These are phyloP conservation scores for Priceomyces fermenticarens DNA, from an alignment of 805 yeast genomes.

Conservation along the genomic window DNA sequence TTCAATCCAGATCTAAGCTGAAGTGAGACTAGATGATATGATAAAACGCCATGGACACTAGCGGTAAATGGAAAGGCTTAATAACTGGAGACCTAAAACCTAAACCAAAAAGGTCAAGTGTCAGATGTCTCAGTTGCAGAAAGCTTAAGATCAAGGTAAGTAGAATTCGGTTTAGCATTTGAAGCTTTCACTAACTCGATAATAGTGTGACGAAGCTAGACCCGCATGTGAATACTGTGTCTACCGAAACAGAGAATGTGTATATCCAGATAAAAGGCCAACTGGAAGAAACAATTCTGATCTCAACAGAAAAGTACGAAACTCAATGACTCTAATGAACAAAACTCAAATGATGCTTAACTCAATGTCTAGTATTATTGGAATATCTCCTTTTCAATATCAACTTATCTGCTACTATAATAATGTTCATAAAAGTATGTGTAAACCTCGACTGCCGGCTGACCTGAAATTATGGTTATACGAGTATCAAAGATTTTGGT, in stretches of 20 bases:
- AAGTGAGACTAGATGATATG: background rate
- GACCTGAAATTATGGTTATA: slow-evolving; percentile 12
- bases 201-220: slow-evolving; percentile 20
- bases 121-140: slow-evolving; percentile 11
- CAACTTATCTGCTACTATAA: slow-evolving; percentile 18
- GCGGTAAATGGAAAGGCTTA: background rate
- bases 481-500: slow-evolving; percentile 16
- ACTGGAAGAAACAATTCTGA: background rate
- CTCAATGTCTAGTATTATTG: slow-evolving; percentile 11
- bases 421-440: slow-evolving; percentile 9
- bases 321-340: background rate
- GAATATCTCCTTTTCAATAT: slow-evolving; percentile 16
- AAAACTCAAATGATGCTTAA: slow-evolving; percentile 5
- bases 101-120: slow-evolving; percentile 2
- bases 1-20: too few relatives aligned
- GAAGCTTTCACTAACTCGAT: background rate
- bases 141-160: slow-evolving; percentile 12
- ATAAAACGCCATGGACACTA: background rate
- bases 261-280: slow-evolving; percentile 10
- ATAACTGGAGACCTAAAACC: background rate
- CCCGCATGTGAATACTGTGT: slow-evolving; percentile 27
- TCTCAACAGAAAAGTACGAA: background rate
- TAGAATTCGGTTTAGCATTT: background rate
- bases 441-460: background rate
- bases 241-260: slow-evolving; percentile 19